phyloP scores from a whole-genome alignment of 1,139 yeast genomes.

The Yamadazyma dushanensis region DNA sequence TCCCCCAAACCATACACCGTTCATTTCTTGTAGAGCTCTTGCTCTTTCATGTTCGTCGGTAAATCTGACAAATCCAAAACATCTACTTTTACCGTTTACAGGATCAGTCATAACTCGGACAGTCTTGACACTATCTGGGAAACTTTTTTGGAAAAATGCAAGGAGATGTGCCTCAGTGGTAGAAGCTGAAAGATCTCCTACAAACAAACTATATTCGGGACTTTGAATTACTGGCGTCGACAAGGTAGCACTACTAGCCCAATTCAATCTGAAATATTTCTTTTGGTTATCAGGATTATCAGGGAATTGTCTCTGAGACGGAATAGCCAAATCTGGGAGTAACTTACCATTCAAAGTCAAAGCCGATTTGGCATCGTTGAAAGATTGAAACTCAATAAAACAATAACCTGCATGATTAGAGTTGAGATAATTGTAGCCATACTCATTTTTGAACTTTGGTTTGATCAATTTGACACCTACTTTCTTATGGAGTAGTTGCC shows the following conservation, averaged over 20 bases:
- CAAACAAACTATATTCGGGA: conserved; percentile 65
- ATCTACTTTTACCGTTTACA: conserved; percentile 66
- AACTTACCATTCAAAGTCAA: conserved; percentile 62
- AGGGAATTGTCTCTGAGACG: conserved; percentile 43
- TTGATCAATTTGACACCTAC: conserved; percentile 55
- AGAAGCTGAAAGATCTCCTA: conserved; percentile 75
- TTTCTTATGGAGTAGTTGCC: conserved; percentile 40
- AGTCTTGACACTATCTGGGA: conserved; percentile 60
- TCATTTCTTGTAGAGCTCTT: conserved; percentile 67
- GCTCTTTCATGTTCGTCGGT: conserved; percentile 63
- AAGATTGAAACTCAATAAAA: conserved; percentile 64
- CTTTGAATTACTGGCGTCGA: conserved; percentile 51
- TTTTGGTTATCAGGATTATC: conserved; percentile 55
- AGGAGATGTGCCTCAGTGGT: conserved; percentile 70
- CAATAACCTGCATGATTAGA: conserved; percentile 65
- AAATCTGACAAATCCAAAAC: conserved; percentile 77
- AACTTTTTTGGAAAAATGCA: conserved; percentile 64
- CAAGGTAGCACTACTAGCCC: conserved; percentile 71
- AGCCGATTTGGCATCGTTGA: conserved; percentile 67
- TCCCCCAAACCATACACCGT: conserved; percentile 74
- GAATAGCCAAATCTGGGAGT: conserved; percentile 57
- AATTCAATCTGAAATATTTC: conserved; percentile 63
- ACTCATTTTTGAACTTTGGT: conserved; percentile 37
- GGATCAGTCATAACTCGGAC: conserved; percentile 80
- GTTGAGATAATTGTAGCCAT: conserved; percentile 17